Base-by-base conservation (phyloP, 2,329 filamentous ascomycete genomes). In the Cladosporium sp. region DNA sequence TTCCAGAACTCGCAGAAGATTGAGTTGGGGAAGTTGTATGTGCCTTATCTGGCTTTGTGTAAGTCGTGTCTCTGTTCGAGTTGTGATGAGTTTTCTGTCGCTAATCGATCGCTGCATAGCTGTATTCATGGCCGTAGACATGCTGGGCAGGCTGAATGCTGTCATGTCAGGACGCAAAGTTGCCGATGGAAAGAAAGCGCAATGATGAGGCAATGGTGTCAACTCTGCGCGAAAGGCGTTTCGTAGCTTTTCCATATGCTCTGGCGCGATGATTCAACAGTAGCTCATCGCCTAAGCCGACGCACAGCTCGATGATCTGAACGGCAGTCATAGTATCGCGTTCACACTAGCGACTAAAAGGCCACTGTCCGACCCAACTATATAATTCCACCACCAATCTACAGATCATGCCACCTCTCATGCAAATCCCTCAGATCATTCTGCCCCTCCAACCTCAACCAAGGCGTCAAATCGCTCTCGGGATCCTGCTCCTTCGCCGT, bases 351-450 rank as follows among this genome's bases (percentile, higher is more conserved):
- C n/a, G n/a, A n/a, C n/a, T n/a, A n/a, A n/a, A n/a, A n/a, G n/a
- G n/a, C n/a, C n/a, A n/a, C n/a, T n/a, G n/a, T n/a, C n/a, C n/a
- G n/a, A n/a, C n/a, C n/a, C n/a, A n/a, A n/a, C n/a, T n/a, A n/a
- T n/a, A n/a, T n/a, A n/a, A n/a, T n/a, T n/a, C n/a, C n/a, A n/a
- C n/a, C n/a, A n/a, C n/a, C n/a, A n/a, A 52, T 37, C 52, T 55
- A 59, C 44, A 64, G 20, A 57, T 65, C 62, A 60, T 63, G 89
- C 87, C 87, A 91, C 17, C 78, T 78, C 75, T 91, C 88, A 68
- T 90, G 82, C 52, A 88, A 68, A 44, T 83, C 78, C 61, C 78
- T 77, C 60, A 90, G 70, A 66, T 89, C 83, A 39, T 85, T 75
- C 34, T 81, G 75, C 35, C 77, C 77, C 0, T 81, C 81, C 28